Conservation (phyloP, 2,329 filamentous ascomycete species). For the Achaetomium macrosporum region DNA sequence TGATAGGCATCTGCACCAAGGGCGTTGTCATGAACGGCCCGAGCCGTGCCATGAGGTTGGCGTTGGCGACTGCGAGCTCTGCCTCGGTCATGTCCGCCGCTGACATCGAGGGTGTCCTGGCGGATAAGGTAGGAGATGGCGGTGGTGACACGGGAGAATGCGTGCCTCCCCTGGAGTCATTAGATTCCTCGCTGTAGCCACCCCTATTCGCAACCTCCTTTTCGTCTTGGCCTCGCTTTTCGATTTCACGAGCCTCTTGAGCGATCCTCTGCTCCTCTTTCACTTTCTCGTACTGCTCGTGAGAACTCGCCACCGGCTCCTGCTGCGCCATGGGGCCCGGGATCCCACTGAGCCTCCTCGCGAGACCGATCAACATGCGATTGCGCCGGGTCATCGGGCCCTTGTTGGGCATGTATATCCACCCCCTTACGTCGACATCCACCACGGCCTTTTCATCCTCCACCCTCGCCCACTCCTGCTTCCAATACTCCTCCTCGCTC, state of each 20-base stretch:
- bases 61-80: conserved; percentile 74
- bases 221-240: conserved; percentile 65
- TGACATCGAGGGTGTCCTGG: conserved; percentile 32
- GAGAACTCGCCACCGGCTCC: conserved; percentile 23
- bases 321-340: conserved; percentile 55
- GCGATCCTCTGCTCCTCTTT: conserved; percentile 61
- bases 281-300: conserved; percentile 43
- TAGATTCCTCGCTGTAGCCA: conserved; percentile 64
- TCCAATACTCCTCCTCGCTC: conserved; percentile 68
- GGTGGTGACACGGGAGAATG: conserved; percentile 37
- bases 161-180: conserved; percentile 37
- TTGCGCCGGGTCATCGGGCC: conserved; percentile 85
- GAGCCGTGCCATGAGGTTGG: conserved; percentile 79
- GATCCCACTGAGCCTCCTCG: conserved; percentile 81
- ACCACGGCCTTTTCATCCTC: conserved; percentile 82
- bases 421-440: conserved; percentile 91
- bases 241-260: conserved; percentile 69
- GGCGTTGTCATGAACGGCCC: conserved; percentile 87
- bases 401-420: conserved; percentile 83
- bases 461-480: conserved; percentile 68
- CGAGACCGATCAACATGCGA: conserved; percentile 77
- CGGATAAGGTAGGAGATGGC: conserved; percentile 38
- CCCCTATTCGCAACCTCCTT: conserved; percentile 64
- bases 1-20: conserved; percentile 69
- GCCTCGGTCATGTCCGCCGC: conserved; percentile 60